Base-by-base conservation (phyloP, 2,329 filamentous ascomycete genomes). In the Aspergillus viridinutans region DNA sequence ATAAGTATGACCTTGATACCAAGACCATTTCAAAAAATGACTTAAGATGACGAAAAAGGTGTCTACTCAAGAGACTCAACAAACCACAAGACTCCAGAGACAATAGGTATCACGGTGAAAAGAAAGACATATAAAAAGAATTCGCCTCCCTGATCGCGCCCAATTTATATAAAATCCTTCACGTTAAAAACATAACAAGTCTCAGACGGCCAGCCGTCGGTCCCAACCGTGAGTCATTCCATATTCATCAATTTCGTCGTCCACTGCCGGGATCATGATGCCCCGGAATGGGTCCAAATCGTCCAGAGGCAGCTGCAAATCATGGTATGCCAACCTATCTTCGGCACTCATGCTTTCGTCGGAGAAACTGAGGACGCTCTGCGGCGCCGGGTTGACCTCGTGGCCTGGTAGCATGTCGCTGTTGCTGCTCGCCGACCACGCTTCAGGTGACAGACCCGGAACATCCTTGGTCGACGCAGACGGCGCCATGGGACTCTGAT, bases 291-390 rank as follows among this genome's bases (percentile, higher is more conserved):
- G 63, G 52, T 75, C 72, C 25, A 71, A 52, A 26, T 66, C 68
- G 28, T 70, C 69, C 14, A 66, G 60, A 14, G 61, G 66, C n/a
- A 66, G 49, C 12, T 61, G 62, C 23, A 63, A 50, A 47, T 69
- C 67, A 6, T 64, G 58, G 3, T 66, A 63, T 3, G 65, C 57
- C n/a, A 65, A 23, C 10, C 61, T 58, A 2, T 82, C 80, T 17
- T 82, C 83, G 17, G 77, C 76, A 52, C 81, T 83, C 56, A 85
- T 64, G 57, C 82, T 85, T 67, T 85, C 83, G 49, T 85, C 83
- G 5, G 81, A 84, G 58, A 84, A 82, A 69, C 83, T 85, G 29
- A 84, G 70, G 3, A 84, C 81, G 58, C 83, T 85, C 61, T 82
- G 81, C 29, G 81, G 72, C 14, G 69, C 54, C 32, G 20, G 20